Evolutionary conservation across 2,329 filamentous ascomycete species (phyloP).

Genomic region (Beauveria caledonica): DNA sequence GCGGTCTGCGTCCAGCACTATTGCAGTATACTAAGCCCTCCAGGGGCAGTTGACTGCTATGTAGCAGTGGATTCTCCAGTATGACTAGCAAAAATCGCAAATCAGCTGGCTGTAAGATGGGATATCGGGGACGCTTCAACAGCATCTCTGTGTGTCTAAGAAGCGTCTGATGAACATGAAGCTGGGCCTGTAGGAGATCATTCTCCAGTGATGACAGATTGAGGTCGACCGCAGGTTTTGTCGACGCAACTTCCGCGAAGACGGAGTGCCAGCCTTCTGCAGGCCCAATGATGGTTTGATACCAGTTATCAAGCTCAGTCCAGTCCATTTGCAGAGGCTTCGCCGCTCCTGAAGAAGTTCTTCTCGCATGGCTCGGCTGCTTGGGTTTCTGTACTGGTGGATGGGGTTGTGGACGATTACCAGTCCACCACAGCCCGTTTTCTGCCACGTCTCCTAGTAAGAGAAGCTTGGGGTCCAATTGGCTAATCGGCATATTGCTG

Average conservation of each 20-base stretch:
- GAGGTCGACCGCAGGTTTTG: conserved; percentile 23
- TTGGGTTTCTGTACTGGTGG: not conserved
- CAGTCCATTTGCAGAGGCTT: conserved; percentile 66
- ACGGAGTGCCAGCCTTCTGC: conserved; percentile 57
- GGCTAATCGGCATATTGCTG: conserved; percentile 28
- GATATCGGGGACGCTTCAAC: conserved; percentile 68
- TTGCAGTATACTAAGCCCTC: conserved; percentile 31
- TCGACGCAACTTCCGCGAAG: conserved; percentile 42
- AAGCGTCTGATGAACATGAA: conserved; percentile 60
- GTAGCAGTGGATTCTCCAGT: conserved; percentile 68
- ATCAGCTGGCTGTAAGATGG: conserved; percentile 59
- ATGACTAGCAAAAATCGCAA: conserved; percentile 72
- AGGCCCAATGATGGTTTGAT: conserved; percentile 58
- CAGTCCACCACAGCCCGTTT: conserved; percentile 78
- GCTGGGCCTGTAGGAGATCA: conserved; percentile 48
- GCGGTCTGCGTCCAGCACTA: conserved; percentile 13
- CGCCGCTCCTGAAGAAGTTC: not conserved
- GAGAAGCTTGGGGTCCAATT: conserved; percentile 67
- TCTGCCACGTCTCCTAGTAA: conserved; percentile 69
- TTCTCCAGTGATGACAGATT: conserved; percentile 38
- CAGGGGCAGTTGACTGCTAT: conserved; percentile 35
- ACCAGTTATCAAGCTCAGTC: conserved; percentile 65
- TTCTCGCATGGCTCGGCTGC: not conserved
- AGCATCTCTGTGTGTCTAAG: conserved; percentile 73
- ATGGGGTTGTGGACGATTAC: conserved; percentile 24